Evolutionary conservation across 2,329 filamentous ascomycete species (phyloP), one percentile per base, ranked within the genome.

Genomic region (Nothophoma quercina): DNA sequence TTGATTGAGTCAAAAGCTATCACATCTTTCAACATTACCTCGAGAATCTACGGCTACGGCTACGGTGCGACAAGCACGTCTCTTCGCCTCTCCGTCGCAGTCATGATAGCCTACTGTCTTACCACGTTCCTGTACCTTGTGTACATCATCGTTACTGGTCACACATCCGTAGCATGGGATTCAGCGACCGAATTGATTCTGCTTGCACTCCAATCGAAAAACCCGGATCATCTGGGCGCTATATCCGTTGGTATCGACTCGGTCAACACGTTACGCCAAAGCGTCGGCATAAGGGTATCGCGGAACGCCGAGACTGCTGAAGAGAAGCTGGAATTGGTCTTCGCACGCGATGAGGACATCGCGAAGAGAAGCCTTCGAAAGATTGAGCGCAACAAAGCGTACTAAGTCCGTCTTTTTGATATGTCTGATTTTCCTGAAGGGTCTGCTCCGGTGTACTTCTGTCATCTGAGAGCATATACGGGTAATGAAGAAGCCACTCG

Each of bases 171-270:
- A 4, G 56, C 60, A 7, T 63, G 58, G 62, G 45, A 52, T 18
- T 59, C 56, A 0, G 45, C 52, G 7, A 51, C 43, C 2, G 60
- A 62, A 29, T 38, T 62, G 2, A 34, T 62, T 2, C 12, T 50
- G 7, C 53, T 63, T 3, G 62, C 62, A 2, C 34, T 65, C 9
- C 56, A 59, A 28, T 62, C 60, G 2, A 54, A 45, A n/a, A 35
- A 30, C 13, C 54, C 54, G 4, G 48, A 52, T 3, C n/a, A 46
- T 23, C 22, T 55, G 5, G 50, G 50, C 4, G 38, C 59, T 19
- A 25, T 44, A 7, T 46, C 42, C 3, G 59, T 55, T 19, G 52
- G 62, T 9, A 19, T 61, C 2, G 36, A 58, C 13, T 55, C 51
- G 0, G 35, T 61, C 21, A 15, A 49, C n/a, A 63, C 60, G 1